Base-by-base conservation (phyloP, 2,329 filamentous ascomycete species). In the Fusarium hostae region DNA sequence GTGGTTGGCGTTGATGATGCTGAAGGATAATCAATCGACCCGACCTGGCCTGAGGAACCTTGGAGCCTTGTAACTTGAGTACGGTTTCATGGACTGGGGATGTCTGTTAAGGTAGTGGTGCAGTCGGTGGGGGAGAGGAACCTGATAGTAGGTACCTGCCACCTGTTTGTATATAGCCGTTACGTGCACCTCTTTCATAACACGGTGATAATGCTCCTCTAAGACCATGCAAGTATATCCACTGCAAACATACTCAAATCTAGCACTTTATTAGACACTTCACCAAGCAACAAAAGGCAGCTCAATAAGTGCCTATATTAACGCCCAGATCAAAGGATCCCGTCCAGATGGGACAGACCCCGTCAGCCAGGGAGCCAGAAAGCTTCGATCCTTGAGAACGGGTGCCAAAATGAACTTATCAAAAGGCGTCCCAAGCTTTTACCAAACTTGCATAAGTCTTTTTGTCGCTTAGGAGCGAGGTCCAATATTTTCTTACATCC, bases 1-100 rank as follows among this genome's bases (percentile, higher is more conserved):
- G 56, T 71, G 59, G 48, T 67, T 71, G 63, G 60, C 55, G 60
- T 59, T 72, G 65, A 70, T 72, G 66, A 52, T 72, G 63, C 61
- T 71, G 58, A 51, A 72, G 56, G 52, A 63, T 56, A 68, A 68
- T 68, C 63, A 68, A 63, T 63, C 65, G 44, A 44, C 63, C 65
- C 65, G 65, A 67, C 45, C 28, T 70, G 57, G 60, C 63, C 62
- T 52, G 51, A 61, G 43, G 52, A 68, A 41, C 62, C 48, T 66
- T 70, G 65, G 64, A 51, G 55, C 39, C 40, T 64, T 68, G 68
- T 62, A 71, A 47, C 44, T 66, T 59, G 44, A 56, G 62, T 52
- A 43, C 35, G 26, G 63, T 54, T 66, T 66, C 68, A 57, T 52
- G 68, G 57, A 58, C 54, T 61, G 63, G 62, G 63, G 64, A 64